Conservation (phyloP, 75 land plant species). For the Larix kaempferi region DNA sequence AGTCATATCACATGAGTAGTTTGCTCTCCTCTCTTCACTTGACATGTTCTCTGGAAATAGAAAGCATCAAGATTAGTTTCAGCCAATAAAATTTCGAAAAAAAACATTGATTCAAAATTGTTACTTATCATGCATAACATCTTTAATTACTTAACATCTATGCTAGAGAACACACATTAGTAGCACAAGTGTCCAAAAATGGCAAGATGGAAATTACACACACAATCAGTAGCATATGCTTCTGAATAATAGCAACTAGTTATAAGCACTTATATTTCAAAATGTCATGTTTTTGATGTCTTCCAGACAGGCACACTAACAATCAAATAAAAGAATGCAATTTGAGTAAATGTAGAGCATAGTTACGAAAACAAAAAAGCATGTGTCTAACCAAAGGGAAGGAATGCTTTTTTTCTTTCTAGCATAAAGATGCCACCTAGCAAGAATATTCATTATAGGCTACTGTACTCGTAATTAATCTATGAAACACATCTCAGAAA, state of each 20-base stretch:
- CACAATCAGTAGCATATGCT: too few relatives aligned
- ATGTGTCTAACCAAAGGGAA: not conserved
- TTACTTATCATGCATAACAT: not conserved
- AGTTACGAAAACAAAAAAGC: not conserved
- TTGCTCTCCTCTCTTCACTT: slow-evolving; percentile 83
- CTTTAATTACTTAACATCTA: not conserved
- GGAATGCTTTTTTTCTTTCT: not conserved
- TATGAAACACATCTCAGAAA: not conserved
- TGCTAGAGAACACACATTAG: slow-evolving; percentile 6
- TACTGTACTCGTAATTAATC: not conserved
- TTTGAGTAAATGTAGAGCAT: not conserved
- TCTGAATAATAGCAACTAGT: too few relatives aligned
- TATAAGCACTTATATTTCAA: not conserved
- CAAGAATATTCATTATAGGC: not conserved
- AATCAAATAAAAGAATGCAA: not conserved
- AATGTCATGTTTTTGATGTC: not conserved
- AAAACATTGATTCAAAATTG: not conserved
- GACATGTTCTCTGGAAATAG: slow-evolving; percentile 86
- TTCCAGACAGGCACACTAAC: not conserved
- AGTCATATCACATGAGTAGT: slow-evolving; percentile 88
- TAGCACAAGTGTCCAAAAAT: not conserved
- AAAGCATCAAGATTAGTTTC: not conserved
- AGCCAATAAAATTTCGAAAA: not conserved
- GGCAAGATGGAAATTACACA: not conserved
- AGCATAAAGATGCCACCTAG: not conserved